phyloP scores from a whole-genome alignment of 2,329 filamentous ascomycete species.

The Diaporthe citrichinensis region DNA sequence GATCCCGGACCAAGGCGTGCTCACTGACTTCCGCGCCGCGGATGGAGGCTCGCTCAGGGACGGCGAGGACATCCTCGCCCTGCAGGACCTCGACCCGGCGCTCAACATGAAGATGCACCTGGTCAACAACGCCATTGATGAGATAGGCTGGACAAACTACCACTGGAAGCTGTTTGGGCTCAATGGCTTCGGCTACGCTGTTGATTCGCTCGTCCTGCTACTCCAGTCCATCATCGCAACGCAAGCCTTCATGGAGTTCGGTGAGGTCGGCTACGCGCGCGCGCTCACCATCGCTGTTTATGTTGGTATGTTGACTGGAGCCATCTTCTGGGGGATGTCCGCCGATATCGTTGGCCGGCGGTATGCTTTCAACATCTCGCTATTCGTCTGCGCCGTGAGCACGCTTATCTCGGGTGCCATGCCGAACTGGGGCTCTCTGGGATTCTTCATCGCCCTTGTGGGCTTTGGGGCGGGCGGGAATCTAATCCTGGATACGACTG shows the following conservation, averaged over 20 bases:
- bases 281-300: conserved; percentile 75
- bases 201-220: conserved; percentile 62
- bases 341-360: conserved; percentile 78
- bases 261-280: conserved; percentile 64
- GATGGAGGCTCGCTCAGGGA: conserved; percentile 33
- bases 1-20: neutral
- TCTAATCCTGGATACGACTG: conserved; percentile 72
- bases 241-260: conserved; percentile 72
- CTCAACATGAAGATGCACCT: conserved; percentile 70
- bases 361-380: conserved; percentile 77
- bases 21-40: neutral
- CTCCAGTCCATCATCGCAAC: conserved; percentile 75
- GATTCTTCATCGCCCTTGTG: conserved; percentile 73
- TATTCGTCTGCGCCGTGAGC: conserved; percentile 71
- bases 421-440: conserved; percentile 76
- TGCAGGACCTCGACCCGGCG: conserved; percentile 66
- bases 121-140: conserved; percentile 69
- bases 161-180: conserved; percentile 73
- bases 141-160: conserved; percentile 73
- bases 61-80: conserved; percentile 59
- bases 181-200: conserved; percentile 71
- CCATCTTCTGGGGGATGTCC: conserved; percentile 77
- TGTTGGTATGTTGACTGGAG: conserved; percentile 67
- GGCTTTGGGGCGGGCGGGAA: conserved; percentile 77
- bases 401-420: conserved; percentile 76